Conservation (phyloP, 495 filamentous ascomycete species). For the Talaromyces proteolyticus region DNA sequence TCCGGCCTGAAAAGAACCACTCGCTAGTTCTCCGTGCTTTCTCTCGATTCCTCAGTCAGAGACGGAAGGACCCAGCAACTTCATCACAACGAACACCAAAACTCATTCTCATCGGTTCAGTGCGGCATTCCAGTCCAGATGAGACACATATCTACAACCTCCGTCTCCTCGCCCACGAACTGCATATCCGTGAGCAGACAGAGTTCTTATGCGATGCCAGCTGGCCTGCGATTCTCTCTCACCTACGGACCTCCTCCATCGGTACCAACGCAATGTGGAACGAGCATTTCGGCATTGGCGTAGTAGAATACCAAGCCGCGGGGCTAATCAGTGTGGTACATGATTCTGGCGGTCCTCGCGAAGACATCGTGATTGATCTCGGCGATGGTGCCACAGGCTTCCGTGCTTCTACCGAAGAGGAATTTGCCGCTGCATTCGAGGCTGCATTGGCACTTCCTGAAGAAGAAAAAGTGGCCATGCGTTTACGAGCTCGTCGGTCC, state of each 20-base stretch:
- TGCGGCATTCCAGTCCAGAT: constrained; percentile 72
- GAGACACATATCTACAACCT: constrained; percentile 87
- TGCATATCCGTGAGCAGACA: constrained; percentile 74
- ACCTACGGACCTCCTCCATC: constrained; percentile 66
- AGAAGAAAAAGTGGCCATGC: constrained; percentile 64
- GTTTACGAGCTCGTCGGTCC: constrained; percentile 65
- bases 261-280: constrained; percentile 99
- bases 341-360: constrained; percentile 82
- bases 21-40: constrained; percentile 77
- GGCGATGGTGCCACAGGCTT: constrained; percentile 79
- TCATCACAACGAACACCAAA: constrained; percentile 27
- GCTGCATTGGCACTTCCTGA: constrained; percentile 62
- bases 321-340: constrained; percentile 90
- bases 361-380: constrained; percentile 81
- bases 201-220: constrained; percentile 84
- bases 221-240: constrained; percentile 78
- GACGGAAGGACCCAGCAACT: constrained; percentile 40
- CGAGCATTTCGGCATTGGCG: constrained; percentile 97
- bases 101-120: constrained; percentile 80
- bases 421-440: constrained; percentile 75
- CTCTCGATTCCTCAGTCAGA: constrained; percentile 55
- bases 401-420: constrained; percentile 66
- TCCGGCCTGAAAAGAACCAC: constrained; percentile 96
- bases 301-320: constrained; percentile 96
- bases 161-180: constrained; percentile 79